A percentile compares a stretch with the other conserved stretches of the same genome.
These are phyloP conservation scores for Lactarius indigo DNA, from an alignment of 768 basidiomycete species.

Conservation along the genomic window DNA sequence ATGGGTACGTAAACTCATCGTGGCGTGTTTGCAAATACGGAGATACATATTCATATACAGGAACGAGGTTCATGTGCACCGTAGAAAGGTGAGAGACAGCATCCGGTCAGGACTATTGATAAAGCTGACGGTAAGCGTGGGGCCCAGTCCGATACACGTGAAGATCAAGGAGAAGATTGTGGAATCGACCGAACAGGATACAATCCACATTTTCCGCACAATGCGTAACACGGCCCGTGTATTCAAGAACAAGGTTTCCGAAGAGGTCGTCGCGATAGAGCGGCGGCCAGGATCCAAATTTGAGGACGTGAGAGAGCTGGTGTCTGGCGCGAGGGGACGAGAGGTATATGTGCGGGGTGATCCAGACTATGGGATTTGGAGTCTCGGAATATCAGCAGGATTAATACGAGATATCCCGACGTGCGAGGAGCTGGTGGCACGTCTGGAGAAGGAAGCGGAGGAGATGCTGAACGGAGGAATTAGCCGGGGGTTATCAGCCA, in stretches of 20 bases:
- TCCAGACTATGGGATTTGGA: constrained; percentile 85
- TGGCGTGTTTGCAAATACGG: not conserved
- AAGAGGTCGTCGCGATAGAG: constrained; percentile 85
- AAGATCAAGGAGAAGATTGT: constrained; percentile 91
- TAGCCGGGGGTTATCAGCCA: constrained; percentile 30
- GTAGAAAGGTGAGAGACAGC: constrained; percentile 57
- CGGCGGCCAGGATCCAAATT: constrained; percentile 81
- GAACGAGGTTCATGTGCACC: constrained; percentile 91
- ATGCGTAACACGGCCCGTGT: constrained; percentile 81
- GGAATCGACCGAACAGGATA: constrained; percentile 75
- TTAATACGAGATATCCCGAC: constrained; percentile 83
- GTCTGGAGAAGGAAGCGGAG: constrained; percentile 75
- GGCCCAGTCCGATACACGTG: constrained; percentile 73
- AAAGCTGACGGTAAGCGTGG: not conserved
- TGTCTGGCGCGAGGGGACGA: constrained; percentile 65
- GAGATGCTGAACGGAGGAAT: constrained; percentile 52
- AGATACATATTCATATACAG: constrained; percentile 22
- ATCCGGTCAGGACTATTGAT: not conserved
- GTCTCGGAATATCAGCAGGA: constrained; percentile 59
- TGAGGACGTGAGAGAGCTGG: constrained; percentile 75
- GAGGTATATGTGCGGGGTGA: constrained; percentile 83
- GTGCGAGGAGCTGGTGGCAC: constrained; percentile 63
- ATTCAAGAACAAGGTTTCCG: constrained; percentile 78
- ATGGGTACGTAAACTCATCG: constrained; percentile 48
- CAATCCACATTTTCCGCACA: constrained; percentile 87